Percentiles rank a stretch among this genome's conserved stretches.
Evolutionary conservation across 345 rosid genomes (phyloP).

Genomic region (Populus ilicifolia): DNA sequence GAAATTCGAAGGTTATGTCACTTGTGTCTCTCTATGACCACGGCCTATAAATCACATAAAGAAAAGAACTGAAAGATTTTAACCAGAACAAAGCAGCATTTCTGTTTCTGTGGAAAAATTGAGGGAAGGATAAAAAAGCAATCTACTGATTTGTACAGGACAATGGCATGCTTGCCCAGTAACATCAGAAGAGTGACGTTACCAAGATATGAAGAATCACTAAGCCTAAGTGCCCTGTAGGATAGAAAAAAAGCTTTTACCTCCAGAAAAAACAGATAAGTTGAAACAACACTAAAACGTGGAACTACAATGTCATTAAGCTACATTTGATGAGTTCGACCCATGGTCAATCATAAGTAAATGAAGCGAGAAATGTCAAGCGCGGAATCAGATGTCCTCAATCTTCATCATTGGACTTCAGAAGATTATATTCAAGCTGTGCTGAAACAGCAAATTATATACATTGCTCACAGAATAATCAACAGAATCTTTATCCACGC

Average conservation of each 20-base stretch:
- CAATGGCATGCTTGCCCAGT: not conserved
- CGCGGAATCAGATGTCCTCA: slow-evolving; percentile 23
- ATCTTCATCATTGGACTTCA: slow-evolving; percentile 16
- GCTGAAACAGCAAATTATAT: slow-evolving; percentile 33
- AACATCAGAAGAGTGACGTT: not conserved
- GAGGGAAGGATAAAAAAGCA: not conserved
- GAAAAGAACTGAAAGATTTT: not conserved
- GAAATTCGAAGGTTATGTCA: not conserved
- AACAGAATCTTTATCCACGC: slow-evolving; percentile 55
- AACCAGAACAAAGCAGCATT: not conserved
- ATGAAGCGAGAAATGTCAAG: slow-evolving; percentile 25
- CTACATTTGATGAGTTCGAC: slow-evolving; percentile 30
- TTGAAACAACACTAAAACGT: slow-evolving; percentile 14
- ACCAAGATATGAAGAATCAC: not conserved
- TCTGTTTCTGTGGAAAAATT: not conserved
- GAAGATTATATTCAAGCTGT: slow-evolving; percentile 26
- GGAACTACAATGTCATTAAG: slow-evolving; percentile 18
- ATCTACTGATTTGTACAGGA: not conserved
- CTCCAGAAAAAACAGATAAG: not conserved
- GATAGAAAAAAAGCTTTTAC: not conserved
- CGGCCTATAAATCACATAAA: not conserved
- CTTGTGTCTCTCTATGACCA: not conserved
- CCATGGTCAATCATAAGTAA: slow-evolving; percentile 21
- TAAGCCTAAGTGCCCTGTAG: not conserved
- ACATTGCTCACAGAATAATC: slow-evolving; percentile 26